These are phyloP conservation scores for Trichomonas vaginalis DNA, from an alignment of 208 protist genomes.

Conservation along the genomic window DNA sequence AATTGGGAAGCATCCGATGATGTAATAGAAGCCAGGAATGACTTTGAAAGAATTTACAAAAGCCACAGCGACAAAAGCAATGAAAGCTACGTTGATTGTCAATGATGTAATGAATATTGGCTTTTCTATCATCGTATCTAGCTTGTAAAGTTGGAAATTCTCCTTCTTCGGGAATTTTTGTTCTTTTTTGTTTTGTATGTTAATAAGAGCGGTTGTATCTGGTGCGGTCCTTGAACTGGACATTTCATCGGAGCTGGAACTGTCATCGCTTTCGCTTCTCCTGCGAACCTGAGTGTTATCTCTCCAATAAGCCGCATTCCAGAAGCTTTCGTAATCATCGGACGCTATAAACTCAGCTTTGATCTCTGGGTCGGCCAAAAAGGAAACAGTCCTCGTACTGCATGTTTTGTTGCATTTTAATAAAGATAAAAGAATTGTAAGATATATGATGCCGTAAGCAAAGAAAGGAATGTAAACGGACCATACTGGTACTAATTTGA, in stretches of 20 bases:
- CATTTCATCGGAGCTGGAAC: not conserved
- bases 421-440: not conserved
- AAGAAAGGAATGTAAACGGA: not conserved
- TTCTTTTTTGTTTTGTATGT: not conserved
- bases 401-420: not conserved
- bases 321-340: not conserved
- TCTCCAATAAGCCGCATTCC: slow-evolving; percentile 2
- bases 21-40: not conserved
- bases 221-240: not conserved
- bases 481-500: not conserved
- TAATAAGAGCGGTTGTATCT: not conserved
- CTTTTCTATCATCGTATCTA: not conserved
- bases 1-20: not conserved
- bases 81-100: not conserved
- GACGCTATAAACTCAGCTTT: not conserved
- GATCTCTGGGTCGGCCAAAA: not conserved
- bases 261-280: not conserved
- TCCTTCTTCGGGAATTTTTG: not conserved
- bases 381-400: not conserved
- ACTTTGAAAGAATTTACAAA: not conserved
- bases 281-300: not conserved
- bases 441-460: not conserved
- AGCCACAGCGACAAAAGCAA: not conserved
- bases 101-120: not conserved
- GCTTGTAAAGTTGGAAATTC: not conserved